phyloP scores from a whole-genome alignment of 2,329 filamentous ascomycete genomes.

The Fusarium incarnatum region DNA sequence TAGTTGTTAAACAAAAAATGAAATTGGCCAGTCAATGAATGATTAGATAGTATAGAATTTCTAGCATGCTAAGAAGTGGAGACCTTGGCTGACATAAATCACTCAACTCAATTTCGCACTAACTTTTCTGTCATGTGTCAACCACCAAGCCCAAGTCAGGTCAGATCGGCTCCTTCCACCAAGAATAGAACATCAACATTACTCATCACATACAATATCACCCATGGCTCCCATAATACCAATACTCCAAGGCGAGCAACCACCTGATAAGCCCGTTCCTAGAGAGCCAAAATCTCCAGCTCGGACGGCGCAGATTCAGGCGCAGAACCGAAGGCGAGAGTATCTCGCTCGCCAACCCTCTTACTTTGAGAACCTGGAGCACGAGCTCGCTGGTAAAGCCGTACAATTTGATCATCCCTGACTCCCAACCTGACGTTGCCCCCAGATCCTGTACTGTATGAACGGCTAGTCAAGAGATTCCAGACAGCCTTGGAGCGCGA shows the following conservation, averaged over 20 bases:
- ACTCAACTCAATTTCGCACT: neutral
- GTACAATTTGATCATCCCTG: neutral
- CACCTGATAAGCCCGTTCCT: conserved; percentile 55
- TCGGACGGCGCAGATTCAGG: conserved; percentile 61
- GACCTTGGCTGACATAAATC: conserved; percentile 12
- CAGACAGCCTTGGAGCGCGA: conserved; percentile 80
- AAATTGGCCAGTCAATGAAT: neutral
- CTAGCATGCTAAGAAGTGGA: conserved; percentile 4
- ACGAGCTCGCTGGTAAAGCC: conserved; percentile 64
- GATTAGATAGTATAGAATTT: neutral
- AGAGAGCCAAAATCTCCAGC: conserved; percentile 58
- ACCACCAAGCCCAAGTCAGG: neutral
- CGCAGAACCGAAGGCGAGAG: conserved; percentile 81
- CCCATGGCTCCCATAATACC: conserved; percentile 35
- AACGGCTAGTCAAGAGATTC: conserved; percentile 81
- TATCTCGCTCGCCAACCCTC: conserved; percentile 78
- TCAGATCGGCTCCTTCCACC: neutral
- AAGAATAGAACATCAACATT: neutral
- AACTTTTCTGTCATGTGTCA: conserved; percentile 1
- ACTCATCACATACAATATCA: neutral
- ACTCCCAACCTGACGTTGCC: conserved; percentile 17
- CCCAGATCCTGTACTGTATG: conserved; percentile 84
- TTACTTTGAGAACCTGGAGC: conserved; percentile 72
- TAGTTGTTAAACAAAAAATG: neutral
- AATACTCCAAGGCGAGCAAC: conserved; percentile 6